Base-by-base conservation (phyloP, 2,329 filamentous ascomycete genomes). In the Phymatotrichopsis omnivora region DNA sequence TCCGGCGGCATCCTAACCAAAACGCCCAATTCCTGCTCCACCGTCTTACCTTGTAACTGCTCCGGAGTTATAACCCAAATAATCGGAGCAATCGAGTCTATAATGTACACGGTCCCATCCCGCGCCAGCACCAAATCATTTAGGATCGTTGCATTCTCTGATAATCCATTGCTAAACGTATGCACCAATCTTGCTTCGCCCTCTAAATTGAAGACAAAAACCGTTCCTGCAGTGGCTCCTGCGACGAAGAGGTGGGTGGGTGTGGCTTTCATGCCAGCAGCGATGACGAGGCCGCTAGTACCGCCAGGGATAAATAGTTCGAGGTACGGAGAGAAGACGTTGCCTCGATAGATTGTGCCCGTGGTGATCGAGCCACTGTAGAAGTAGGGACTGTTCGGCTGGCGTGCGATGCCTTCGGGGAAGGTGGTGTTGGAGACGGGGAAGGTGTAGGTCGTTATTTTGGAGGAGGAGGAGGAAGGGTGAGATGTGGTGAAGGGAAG, bases 341-440 rank as follows among this genome's bases (percentile, higher is more conserved):
- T n/a, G 7, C 43, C 47, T 12, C 42, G 47, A 16, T 42, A 50
- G 16, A 50, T 38, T 6, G 14, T 28, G 8, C 47, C 47, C 5
- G 28, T 34, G 7, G 11, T 33, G 2, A 10, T 7, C 8, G 43
- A 42, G 31, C 42, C 43, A 11, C 28, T 23, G 25, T 50, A 50
- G 36, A 50, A 49, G 36, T 47, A 47, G 8, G 36, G 43, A 5
- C 27, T 37, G 8, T 27, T 27, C 7, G 30, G 25, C 22, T 50
- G 43, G 22, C 31, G 19, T 7, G 28, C 43, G 5, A 50, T 27
- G 7, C 47, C 47, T 10, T 50, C 47, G 14, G 47, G 47, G 14
- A 6, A 42, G 20, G 36, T 37, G 14, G n/a, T 31, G 17, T 46
- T 46, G n/a, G n/a, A n/a, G n/a, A 37, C 47, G 3, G 47, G 43